phyloP scores from a whole-genome alignment of 345 rosid genomes.

The Aquilaria sinensis region DNA sequence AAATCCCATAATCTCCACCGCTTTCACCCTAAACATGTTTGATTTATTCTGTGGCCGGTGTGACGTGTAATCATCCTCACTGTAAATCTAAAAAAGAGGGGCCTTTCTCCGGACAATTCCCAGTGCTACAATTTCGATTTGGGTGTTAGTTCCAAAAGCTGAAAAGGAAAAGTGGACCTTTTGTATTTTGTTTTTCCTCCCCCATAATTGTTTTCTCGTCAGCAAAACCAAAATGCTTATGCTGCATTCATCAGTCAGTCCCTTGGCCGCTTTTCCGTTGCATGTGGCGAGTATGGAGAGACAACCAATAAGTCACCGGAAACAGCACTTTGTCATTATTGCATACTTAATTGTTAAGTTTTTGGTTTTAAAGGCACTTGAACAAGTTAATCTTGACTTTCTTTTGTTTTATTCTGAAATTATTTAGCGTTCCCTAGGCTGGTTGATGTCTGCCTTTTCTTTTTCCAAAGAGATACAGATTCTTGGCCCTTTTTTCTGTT shows the following conservation, averaged over 20 bases:
- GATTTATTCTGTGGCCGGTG: slow-evolving; percentile 1
- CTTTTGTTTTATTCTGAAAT: no score
- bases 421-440: slow-evolving; percentile 20
- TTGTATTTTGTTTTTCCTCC: background rate
- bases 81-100: background rate
- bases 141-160: slow-evolving; percentile 10
- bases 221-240: no score
- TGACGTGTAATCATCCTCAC: no score
- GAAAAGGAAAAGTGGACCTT: background rate
- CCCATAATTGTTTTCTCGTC: no score
- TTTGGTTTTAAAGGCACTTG: background rate
- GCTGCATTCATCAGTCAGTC: background rate
- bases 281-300: background rate
- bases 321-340: background rate
- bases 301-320: slow-evolving; percentile 1
- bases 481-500: background rate
- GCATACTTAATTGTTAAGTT: slow-evolving; percentile 21
- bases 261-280: background rate
- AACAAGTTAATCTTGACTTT: slow-evolving; percentile 8
- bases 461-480: slow-evolving; percentile 1
- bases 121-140: background rate
- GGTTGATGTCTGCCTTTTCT: slow-evolving; percentile 5
- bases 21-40: background rate
- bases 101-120: slow-evolving; percentile 3
- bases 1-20: background rate